Evolutionary conservation across 2,329 filamentous ascomycete genomes (phyloP), one percentile per base, ranked within the genome.

Genomic region (Fusarium palustre): DNA sequence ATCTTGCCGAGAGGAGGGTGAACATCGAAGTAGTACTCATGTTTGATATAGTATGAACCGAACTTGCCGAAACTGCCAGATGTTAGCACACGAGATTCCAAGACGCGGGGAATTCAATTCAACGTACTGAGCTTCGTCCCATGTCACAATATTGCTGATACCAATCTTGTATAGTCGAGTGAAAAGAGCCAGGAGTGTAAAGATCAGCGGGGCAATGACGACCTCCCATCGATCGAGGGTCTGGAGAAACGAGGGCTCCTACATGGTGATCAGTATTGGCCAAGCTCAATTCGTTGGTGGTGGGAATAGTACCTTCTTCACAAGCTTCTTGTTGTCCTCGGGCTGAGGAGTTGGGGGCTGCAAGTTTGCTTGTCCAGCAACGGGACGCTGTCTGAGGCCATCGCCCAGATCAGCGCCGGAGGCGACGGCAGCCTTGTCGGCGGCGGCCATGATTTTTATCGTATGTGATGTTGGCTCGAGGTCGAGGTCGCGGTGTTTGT

Each of bases 1-100:
- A 99, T 98, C 86, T 99, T 99, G 79, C 96, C 96, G 66, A 99
- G 89, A 56, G 96, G 96, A 70, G 96, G 96, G 81, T 97, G 93
- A 61, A 97, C 92, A 70, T 82, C 81, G 76, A 99, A 99, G 87
- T 99, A 99, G 86, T 98, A 97, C 82, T 99, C 96, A 80, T 95
- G 93, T 81, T 99, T 97, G 78, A 99, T 90, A 81, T 99, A 99
- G 83, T 99, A 95, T 75, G 95, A 98, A 70, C 96, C 96, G 81
- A 99, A 99, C 84, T 99, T 99, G 79, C 93, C 93, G 80, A 97
- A 97, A 81, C 91, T 93, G 69, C 20, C 34, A 79, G 72, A 64
- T 6, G 33, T 75, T 66, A 71, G 66, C 48, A 38, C 34, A 38
- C 34, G n/a, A 36, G 12, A n/a, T 18, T 11, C n/a, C 4, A 24